phyloP scores from a whole-genome alignment of 2,329 filamentous ascomycete genomes.

The Peltaster fructicola region DNA sequence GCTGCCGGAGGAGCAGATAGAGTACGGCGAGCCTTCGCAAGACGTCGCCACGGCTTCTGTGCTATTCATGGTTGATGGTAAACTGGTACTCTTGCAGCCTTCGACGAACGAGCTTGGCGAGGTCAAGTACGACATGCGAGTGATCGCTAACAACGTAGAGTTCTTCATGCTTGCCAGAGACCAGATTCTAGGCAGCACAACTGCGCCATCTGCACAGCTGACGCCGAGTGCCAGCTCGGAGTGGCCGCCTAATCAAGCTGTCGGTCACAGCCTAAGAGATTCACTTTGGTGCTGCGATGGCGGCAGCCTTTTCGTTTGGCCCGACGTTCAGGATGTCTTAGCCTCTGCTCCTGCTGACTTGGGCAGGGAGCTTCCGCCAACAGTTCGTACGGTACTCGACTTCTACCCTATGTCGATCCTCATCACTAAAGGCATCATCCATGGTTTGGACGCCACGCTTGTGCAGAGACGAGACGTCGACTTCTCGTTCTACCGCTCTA shows the following conservation, averaged over 20 bases:
- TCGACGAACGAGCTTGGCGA: conserved; percentile 66
- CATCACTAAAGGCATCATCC: conserved; percentile 72
- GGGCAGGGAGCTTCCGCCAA: conserved; percentile 51
- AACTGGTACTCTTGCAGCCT: conserved; percentile 79
- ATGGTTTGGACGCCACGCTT: conserved; percentile 82
- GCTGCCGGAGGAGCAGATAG: conserved; percentile 74
- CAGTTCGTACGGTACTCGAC: conserved; percentile 68
- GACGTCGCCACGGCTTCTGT: conserved; percentile 90
- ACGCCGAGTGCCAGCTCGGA: too few species aligned
- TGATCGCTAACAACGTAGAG: conserved; percentile 89
- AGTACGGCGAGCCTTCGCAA: conserved; percentile 82
- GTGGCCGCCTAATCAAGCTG: conserved; percentile 9
- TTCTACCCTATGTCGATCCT: conserved; percentile 86
- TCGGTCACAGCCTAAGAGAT: conserved; percentile 47
- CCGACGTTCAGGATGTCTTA: conserved; percentile 70
- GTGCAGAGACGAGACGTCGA: conserved; percentile 83
- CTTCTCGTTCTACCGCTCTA: conserved; percentile 79
- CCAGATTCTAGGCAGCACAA: too few species aligned
- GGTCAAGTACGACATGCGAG: conserved; percentile 94
- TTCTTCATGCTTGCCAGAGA: conserved; percentile 89
- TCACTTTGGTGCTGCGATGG: conserved; percentile 94
- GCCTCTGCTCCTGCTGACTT: conserved; percentile 48
- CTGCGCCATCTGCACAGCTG: too few species aligned
- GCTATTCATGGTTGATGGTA: conserved; percentile 91
- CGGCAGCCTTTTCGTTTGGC: conserved; percentile 69